Evolutionary conservation across 495 filamentous ascomycete genomes (phyloP), one percentile per base, ranked within the genome.

Genomic region (Rusavskia elegans): DNA sequence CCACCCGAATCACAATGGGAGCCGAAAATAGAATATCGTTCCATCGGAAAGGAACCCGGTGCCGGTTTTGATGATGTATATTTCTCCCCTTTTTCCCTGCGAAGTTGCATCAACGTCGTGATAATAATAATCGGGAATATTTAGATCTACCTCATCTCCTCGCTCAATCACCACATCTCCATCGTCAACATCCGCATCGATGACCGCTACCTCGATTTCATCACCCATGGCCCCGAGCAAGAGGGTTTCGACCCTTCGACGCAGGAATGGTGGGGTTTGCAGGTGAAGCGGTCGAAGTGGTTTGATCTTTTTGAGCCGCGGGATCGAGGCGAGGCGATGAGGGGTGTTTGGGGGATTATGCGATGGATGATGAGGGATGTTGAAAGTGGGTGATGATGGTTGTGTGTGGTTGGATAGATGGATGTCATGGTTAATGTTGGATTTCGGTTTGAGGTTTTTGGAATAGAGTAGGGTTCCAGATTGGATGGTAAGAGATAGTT

Each of bases 111-210:
- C 39, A 42, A 5, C 2, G n/a, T 21, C 3, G n/a, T 14, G 20
- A 23, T 5, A 21, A 21, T 20, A 14, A 57, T 23, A 27, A 27
- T 3, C 3, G 25, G 25, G 25, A 27, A 27, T 6, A 2, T 27
- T 27, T 35, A 95, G 74, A 76, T 94, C 38, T 95, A 87, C 66
- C 77, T 95, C 59, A 59, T 94, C 46, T 88, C 83, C 45, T 77
- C 81, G 3, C 68, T 95, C 48, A 87, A 89, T 64, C 87, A 93
- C 63, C 89, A 95, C 54, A 64, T 94, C 38, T 77, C 77, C 50
- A 76, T 95, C 45, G 58, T 93, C 41, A 76, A 85, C 49, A 74
- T 89, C 25, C 77, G 83, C 27, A 77, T 95, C 45, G 86, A 88
- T 52, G 66, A 68, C 19, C 64, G 68, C 16, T 79, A 93, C 54